Percentiles rank a stretch among this genome's conserved stretches.
phyloP scores from a whole-genome alignment of 257 asterid genomes.

The Nicotiana knightiana region DNA sequence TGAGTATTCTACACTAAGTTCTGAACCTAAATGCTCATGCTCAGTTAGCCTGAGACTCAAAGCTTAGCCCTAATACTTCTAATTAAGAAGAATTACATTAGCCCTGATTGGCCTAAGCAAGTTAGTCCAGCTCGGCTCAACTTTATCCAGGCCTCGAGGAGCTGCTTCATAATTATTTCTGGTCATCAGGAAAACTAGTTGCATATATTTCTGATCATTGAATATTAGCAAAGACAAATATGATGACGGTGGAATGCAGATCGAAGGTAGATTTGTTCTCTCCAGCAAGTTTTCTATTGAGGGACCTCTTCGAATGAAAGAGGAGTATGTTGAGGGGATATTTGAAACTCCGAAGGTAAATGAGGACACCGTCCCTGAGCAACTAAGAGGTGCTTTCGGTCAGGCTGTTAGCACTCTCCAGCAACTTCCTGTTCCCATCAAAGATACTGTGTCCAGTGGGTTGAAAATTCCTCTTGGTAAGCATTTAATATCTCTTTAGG shows the following conservation, averaged over 20 bases:
- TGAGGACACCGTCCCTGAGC: constrained; percentile 66
- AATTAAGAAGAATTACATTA: neutral
- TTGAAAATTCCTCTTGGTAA: constrained; percentile 80
- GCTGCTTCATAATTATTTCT: neutral
- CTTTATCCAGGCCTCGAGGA: neutral
- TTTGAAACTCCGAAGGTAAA: constrained; percentile 68
- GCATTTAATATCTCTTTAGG: constrained; percentile 7
- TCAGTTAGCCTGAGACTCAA: neutral
- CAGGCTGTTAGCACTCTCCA: constrained; percentile 64
- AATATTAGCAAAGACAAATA: neutral
- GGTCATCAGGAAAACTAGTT: neutral
- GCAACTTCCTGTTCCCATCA: constrained; percentile 68
- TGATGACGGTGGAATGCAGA: constrained; percentile 41
- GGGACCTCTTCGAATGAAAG: constrained; percentile 91
- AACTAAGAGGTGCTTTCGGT: constrained; percentile 58
- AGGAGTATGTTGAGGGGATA: constrained; percentile 82
- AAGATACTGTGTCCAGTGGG: constrained; percentile 55
- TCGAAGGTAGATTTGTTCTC: constrained; percentile 60
- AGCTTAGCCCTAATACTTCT: neutral
- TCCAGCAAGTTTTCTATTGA: constrained; percentile 66
- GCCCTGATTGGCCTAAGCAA: neutral
- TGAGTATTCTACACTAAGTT: neutral
- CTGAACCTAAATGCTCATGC: neutral
- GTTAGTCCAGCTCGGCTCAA: neutral
- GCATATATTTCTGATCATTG: neutral